These are phyloP conservation scores for Entophlyctis helioformis DNA, from an alignment of 192 early-diverging fungal genomes.

Conservation along the genomic window DNA sequence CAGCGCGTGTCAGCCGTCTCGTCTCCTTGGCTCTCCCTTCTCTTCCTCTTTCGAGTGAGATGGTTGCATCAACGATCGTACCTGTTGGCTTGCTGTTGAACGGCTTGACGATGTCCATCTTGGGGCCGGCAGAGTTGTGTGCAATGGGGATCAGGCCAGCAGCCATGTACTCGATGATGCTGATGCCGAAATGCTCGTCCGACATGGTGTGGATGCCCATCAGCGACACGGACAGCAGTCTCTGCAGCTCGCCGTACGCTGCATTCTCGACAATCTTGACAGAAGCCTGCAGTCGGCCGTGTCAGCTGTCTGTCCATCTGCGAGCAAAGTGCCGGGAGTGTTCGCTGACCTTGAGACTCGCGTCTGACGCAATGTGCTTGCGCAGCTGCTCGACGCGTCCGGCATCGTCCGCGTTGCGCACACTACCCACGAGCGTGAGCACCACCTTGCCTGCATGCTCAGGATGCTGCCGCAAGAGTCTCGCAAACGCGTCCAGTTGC, in stretches of 20 bases:
- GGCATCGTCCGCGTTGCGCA: slow-evolving; percentile 68
- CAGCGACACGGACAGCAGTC: slow-evolving; percentile 44
- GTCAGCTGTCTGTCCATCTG: too few relatives aligned
- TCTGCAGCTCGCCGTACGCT: slow-evolving; percentile 50
- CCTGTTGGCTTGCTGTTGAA: slow-evolving; percentile 2
- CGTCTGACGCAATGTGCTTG: too few relatives aligned
- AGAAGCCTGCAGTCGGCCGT: too few relatives aligned
- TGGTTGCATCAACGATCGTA: neutral
- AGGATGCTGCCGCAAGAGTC: slow-evolving; percentile 49
- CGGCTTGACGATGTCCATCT: slow-evolving; percentile 62
- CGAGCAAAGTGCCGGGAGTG: too few relatives aligned
- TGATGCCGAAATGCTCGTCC: slow-evolving; percentile 98
- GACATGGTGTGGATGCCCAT: slow-evolving; percentile 94
- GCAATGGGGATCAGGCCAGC: slow-evolving; percentile 70
- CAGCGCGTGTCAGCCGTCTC: neutral
- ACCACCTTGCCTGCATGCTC: slow-evolving; percentile 22
- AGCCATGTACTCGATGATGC: slow-evolving; percentile 96
- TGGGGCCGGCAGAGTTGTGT: slow-evolving; percentile 77
- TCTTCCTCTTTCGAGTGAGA: neutral
- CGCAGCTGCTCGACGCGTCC: slow-evolving; percentile 47
- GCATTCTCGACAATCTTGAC: slow-evolving; percentile 77
- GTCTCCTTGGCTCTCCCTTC: too few relatives aligned
- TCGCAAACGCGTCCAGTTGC: slow-evolving; percentile 65
- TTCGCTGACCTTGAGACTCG: too few relatives aligned
- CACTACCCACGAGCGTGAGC: slow-evolving; percentile 78